phyloP scores from a whole-genome alignment of 805 yeast species.

The Candida sanyiensis region DNA sequence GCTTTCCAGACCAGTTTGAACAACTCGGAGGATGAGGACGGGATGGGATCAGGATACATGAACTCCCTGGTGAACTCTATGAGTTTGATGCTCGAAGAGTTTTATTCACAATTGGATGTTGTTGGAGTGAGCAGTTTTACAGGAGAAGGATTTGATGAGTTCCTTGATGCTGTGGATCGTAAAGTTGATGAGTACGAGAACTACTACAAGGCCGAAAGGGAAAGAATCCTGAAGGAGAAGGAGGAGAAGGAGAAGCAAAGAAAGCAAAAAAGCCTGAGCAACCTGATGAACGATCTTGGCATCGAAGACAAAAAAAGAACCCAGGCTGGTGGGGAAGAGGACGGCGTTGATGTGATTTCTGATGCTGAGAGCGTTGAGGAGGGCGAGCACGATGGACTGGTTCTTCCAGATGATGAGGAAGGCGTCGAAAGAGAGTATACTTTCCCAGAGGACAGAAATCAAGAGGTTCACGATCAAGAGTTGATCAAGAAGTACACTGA shows the following conservation, averaged over 20 bases:
- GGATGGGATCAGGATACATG: constrained; percentile 85
- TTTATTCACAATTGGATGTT: constrained; percentile 86
- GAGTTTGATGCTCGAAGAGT: constrained; percentile 94
- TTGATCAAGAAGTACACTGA: constrained; percentile 65
- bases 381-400: constrained; percentile 37
- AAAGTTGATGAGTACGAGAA: constrained; percentile 85
- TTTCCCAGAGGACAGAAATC: constrained; percentile 59
- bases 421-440: constrained; percentile 64
- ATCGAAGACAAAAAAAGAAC: constrained; percentile 41
- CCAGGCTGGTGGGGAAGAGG: constrained; percentile 28
- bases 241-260: constrained; percentile 67
- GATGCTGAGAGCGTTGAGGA: constrained; percentile 46
- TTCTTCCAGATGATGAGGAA: constrained; percentile 40
- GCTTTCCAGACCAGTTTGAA: constrained; percentile 75
- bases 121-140: constrained; percentile 91
- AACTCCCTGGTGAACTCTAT: constrained; percentile 87
- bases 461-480: constrained; percentile 48
- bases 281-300: constrained; percentile 84
- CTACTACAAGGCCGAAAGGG: constrained; percentile 82
- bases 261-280: constrained; percentile 63
- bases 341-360: constrained; percentile 46
- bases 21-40: constrained; percentile 59
- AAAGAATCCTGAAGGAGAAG: constrained; percentile 67
- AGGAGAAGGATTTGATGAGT: constrained; percentile 92
- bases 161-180: constrained; percentile 73